Percentiles rank a stretch among this genome's conserved stretches.
These are phyloP conservation scores for Cardamine chenopodiifolia DNA, from an alignment of 345 rosid genomes.

Conservation along the genomic window DNA sequence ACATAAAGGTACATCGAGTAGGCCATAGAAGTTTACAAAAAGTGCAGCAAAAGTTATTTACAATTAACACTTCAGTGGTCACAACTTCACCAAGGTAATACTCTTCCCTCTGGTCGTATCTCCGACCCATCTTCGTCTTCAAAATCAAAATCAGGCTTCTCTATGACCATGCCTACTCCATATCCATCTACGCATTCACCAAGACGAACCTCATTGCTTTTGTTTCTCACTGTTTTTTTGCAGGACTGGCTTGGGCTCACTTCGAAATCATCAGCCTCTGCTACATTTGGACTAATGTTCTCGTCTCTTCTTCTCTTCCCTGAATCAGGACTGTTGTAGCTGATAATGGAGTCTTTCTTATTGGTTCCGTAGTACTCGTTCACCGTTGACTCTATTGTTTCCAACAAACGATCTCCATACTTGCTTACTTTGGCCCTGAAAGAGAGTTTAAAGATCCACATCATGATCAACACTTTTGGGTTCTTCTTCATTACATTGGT, in stretches of 20 bases:
- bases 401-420: constrained; percentile 78
- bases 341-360: constrained; percentile 54
- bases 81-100: constrained; percentile 42
- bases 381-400: constrained; percentile 77
- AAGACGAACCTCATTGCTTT: constrained; percentile 22
- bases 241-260: constrained; percentile 70
- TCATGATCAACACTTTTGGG: background rate
- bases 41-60: background rate
- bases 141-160: constrained; percentile 33
- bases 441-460: constrained; percentile 15
- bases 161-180: constrained; percentile 34
- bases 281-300: constrained; percentile 37
- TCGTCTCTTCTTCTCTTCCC: constrained; percentile 76
- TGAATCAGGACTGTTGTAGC: constrained; percentile 67
- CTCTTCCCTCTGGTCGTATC: constrained; percentile 43
- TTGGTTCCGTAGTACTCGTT: constrained; percentile 55
- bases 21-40: background rate
- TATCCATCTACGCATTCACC: constrained; percentile 16
- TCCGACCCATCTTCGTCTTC: constrained; percentile 37
- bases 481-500: constrained; percentile 14
- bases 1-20: background rate
- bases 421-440: constrained; percentile 75
- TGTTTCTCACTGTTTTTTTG: constrained; percentile 54
- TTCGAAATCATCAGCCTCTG: constrained; percentile 59
- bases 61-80: constrained; percentile 13